These are phyloP conservation scores for Raphanus raphanistrum DNA, from an alignment of 345 rosid species.

Conservation along the genomic window DNA sequence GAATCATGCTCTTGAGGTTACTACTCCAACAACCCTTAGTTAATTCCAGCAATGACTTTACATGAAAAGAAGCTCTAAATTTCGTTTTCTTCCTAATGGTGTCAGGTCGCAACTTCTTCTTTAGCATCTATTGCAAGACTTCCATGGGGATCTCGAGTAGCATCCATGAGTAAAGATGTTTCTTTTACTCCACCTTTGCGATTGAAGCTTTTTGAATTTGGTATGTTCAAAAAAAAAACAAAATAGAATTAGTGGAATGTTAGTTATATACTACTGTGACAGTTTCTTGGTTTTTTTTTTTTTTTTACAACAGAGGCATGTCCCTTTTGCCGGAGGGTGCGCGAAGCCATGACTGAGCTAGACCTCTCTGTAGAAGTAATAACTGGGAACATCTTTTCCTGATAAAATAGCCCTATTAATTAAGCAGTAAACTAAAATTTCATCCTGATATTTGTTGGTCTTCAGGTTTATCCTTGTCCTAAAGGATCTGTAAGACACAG, in stretches of 20 bases:
- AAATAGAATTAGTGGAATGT: not conserved
- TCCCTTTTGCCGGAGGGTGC: slow-evolving; percentile 83
- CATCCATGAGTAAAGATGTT: slow-evolving; percentile 32
- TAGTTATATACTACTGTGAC: not conserved
- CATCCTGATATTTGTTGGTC: slow-evolving; percentile 25
- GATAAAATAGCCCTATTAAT: not conserved
- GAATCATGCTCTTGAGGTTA: slow-evolving; percentile 66
- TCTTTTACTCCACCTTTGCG: slow-evolving; percentile 45
- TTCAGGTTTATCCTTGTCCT: slow-evolving; percentile 85
- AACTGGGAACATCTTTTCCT: not conserved
- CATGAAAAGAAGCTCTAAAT: no score
- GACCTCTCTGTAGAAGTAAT: slow-evolving; percentile 77
- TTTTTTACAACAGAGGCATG: slow-evolving; percentile 65
- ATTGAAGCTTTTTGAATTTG: slow-evolving; percentile 80
- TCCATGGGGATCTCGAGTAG: slow-evolving; percentile 77
- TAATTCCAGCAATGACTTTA: no score
- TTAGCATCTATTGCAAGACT: slow-evolving; percentile 62
- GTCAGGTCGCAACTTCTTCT: slow-evolving; percentile 68
- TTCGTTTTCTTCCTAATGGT: not conserved
- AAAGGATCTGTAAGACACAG: slow-evolving; percentile 80
- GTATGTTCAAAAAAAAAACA: slow-evolving; percentile 35
- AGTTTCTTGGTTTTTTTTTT: not conserved
- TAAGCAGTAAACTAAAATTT: slow-evolving; percentile 5
- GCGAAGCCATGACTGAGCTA: slow-evolving; percentile 85
- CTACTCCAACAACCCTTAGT: not conserved